Base-by-base conservation (phyloP, 2,329 filamentous ascomycete species). In the Cordyceps fumosorosea region DNA sequence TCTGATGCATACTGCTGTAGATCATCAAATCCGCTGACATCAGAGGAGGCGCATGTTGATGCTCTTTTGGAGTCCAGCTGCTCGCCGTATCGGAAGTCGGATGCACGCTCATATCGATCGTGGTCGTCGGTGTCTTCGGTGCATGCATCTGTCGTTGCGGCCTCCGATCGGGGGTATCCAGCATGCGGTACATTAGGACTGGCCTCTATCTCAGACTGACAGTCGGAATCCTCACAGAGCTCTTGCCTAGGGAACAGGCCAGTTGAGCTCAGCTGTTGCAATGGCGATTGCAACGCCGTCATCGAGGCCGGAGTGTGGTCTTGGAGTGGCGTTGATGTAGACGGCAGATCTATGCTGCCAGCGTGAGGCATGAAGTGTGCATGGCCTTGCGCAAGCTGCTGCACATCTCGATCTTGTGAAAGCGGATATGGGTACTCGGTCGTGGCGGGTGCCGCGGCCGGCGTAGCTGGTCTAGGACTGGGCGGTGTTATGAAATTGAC, bases 401-500 rank as follows among this genome's bases (percentile, higher is more conserved):
- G 63, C 10, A 60, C 62, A n/a, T 64, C 51, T 34, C 18, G 68
- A 40, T 80, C 78, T 37, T 83, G 79, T 7, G 79, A 77, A 59
- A 83, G 84, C 0, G 80, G 79, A 63, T 79, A 81, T 60, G 77
- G 77, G 66, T 84, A 83, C 55, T 80, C 77, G 10, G 74, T 70
- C 64, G 73, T 76, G 34, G 70, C 67, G 22, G 69, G 58, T 45
- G 66, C 64, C 10, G 69, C 40, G 20, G 42, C 11, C 1, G 24
- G 26, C 40, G 40, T 22, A 48, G 57, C 14, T 29, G 64, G 64
- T 42, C 70, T 72, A 7, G 73, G 70, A 56, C 68, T 72, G 5
- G 70, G 68, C 26, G 71, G 68, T 56, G 71, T 71, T 29, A 70
- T 63, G 53, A 69, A 65, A 22, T 67, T 68, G 53, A 68, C 67